Conservation (phyloP, 768 basidiomycete species). For the Chalciporus pseudorubinellus region DNA sequence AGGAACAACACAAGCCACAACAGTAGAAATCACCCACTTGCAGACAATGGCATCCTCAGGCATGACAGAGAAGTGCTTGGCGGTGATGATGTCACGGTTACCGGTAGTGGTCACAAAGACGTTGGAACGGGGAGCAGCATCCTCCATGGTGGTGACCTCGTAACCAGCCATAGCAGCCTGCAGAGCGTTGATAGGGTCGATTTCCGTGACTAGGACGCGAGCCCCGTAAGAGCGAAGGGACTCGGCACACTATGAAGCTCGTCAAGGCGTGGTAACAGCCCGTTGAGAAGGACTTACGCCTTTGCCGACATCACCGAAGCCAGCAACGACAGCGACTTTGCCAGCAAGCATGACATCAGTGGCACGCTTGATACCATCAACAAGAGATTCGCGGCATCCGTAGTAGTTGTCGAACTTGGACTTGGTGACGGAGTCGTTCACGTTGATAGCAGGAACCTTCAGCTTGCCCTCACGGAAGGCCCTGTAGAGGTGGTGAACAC, state of each 20-base stretch:
- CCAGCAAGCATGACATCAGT: conserved; percentile 99
- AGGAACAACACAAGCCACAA: conserved; percentile 8
- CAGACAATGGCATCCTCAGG: conserved; percentile 97
- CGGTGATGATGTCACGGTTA: conserved; percentile 96
- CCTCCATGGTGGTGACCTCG: conserved; percentile 98
- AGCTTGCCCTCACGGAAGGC: conserved; percentile 93
- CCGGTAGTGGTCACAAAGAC: conserved; percentile 98
- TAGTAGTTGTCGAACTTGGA: conserved; percentile 99
- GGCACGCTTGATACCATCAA: conserved; percentile 99
- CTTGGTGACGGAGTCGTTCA: conserved; percentile 99
- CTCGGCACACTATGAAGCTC: conserved; percentile 81
- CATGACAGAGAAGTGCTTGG: conserved; percentile 90
- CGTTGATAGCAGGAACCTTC: conserved; percentile 98
- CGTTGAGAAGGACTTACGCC: conserved; percentile 61
- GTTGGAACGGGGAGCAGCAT: conserved; percentile 84
- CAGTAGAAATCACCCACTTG: conserved; percentile 61
- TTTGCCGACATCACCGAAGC: conserved; percentile 99
- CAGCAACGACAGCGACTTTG: conserved; percentile 98
- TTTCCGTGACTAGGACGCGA: conserved; percentile 94
- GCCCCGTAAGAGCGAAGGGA: conserved; percentile 96
- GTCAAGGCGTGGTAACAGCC: neutral
- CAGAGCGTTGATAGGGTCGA: conserved; percentile 99
- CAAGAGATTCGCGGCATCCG: conserved; percentile 98
- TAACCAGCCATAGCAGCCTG: conserved; percentile 99
- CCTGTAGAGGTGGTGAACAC: conserved; percentile 99